Conservation (phyloP, 371 early-diverging fungal genomes). For the Funneliformis caledonium region DNA sequence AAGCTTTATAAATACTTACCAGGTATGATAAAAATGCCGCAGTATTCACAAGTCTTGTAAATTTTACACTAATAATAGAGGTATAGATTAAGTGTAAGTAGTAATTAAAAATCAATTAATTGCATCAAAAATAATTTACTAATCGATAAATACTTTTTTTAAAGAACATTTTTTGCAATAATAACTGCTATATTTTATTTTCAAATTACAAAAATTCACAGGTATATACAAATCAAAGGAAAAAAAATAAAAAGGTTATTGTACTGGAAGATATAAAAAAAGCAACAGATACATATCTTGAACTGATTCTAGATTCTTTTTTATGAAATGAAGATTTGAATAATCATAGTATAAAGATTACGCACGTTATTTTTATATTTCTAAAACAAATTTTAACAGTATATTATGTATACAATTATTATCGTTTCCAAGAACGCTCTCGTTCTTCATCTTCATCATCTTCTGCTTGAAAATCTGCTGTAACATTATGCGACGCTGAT, state of each 20-base stretch:
- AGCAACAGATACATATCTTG: neutral
- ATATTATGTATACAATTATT: constrained; percentile 6
- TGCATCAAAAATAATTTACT: neutral
- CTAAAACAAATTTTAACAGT: neutral
- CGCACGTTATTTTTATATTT: neutral
- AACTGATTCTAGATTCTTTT: neutral
- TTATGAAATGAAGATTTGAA: neutral
- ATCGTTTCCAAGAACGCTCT: constrained; percentile 43
- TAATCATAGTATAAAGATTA: constrained; percentile 15
- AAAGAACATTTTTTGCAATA: neutral
- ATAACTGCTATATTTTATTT: constrained; percentile 10
- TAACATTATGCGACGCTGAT: neutral
- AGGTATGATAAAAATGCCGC: neutral
- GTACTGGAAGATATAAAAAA: neutral
- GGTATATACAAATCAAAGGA: constrained; percentile 18
- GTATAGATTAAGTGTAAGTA: neutral
- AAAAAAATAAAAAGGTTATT: neutral
- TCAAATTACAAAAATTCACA: constrained; percentile 32
- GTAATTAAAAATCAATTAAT: neutral
- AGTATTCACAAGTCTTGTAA: neutral
- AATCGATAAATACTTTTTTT: constrained; percentile 6
- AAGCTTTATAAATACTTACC: neutral
- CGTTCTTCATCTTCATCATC: constrained; percentile 35
- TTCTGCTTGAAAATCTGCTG: neutral
- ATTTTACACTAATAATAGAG: neutral